Base-by-base conservation (phyloP, 2,329 filamentous ascomycete species). In the Claviceps pazoutovae region DNA sequence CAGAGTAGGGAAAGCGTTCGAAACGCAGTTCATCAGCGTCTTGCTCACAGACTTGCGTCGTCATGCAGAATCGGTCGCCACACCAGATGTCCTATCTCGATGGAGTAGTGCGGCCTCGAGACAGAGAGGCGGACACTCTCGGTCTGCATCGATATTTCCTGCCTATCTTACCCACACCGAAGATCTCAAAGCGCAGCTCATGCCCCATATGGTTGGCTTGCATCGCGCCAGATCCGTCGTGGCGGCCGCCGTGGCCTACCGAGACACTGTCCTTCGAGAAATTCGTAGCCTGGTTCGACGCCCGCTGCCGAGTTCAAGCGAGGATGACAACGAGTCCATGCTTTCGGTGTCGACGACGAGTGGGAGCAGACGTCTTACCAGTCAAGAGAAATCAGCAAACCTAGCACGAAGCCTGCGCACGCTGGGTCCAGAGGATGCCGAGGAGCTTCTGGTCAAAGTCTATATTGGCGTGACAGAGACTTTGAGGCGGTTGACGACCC, bases 241-340 rank as follows among this genome's bases (percentile, higher is more conserved):
- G 4, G 79, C 83, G 38, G 93, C 93, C 19, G 86, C 89, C n/a
- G 78, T 83, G 41, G 81, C 83, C 0, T 97, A 93, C 66, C 81
- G 91, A 57, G 89, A 95, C 42, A 78, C 86, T 0, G 81, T 95
- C 13, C 71, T 95, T 55, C 83, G 86, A 48, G 93, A 98, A 66
- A 84, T 97, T 64, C 86, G 91, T 60, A 82, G 80, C 37, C 73
- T 97, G 48, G 91, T 98, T 48, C 80, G 89, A 51, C 80, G 82
- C 53, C 86, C 91, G 23, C 74, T 98, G 41, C 93, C 93, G 0
- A 95, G 89, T 62, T 95, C 91, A 11, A 93, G 82, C 59, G 93
- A 98, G 54, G 91, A 97, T 58, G 93, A 98, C 63, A 87, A 84
- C 55, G 88, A 93, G 64, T 95, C 89, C 0, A 84, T 91, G 71